These are phyloP conservation scores for Moesziomyces antarcticus DNA, from an alignment of 1,284 basidiomycete genomes.

Conservation along the genomic window DNA sequence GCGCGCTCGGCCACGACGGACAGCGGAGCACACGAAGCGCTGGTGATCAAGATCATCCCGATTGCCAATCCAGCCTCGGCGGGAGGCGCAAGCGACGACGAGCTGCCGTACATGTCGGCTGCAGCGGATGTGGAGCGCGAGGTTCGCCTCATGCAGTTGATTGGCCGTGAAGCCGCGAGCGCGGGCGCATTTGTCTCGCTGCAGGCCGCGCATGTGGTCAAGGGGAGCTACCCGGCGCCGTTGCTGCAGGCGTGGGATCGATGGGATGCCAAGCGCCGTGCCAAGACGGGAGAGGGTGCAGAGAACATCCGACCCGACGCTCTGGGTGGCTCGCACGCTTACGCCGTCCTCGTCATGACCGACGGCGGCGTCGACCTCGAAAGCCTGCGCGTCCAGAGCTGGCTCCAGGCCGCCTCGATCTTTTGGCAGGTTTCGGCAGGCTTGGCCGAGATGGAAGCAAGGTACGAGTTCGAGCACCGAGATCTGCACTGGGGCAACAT, in stretches of 20 bases:
- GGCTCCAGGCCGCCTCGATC: constrained; percentile 85
- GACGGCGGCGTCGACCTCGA: constrained; percentile 92
- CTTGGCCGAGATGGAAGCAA: constrained; percentile 80
- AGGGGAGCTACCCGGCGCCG: constrained; percentile 81
- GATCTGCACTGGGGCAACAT: constrained; percentile 99
- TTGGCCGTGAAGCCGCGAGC: constrained; percentile 64
- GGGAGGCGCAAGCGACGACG: constrained; percentile 27
- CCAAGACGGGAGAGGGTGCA: constrained; percentile 74
- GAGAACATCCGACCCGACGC: constrained; percentile 86
- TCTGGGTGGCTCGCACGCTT: constrained; percentile 78
- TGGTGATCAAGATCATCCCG: constrained; percentile 78
- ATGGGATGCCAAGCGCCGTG: constrained; percentile 72
- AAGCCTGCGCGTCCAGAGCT: constrained; percentile 79
- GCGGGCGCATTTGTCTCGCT: constrained; percentile 38
- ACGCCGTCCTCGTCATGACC: constrained; percentile 86
- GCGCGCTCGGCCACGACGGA: neutral
- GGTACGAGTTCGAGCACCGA: constrained; percentile 91
- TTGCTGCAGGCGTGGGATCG: constrained; percentile 87
- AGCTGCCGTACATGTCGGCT: constrained; percentile 67
- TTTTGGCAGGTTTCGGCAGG: constrained; percentile 89
- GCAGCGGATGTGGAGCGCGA: constrained; percentile 84
- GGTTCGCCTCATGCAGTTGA: constrained; percentile 82
- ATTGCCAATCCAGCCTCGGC: constrained; percentile 58
- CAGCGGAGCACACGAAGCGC: constrained; percentile 7
- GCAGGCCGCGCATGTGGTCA: constrained; percentile 79